These are phyloP conservation scores for Phytophthora chlamydospora DNA, from an alignment of 352 stramenopile genomes.

Conservation along the genomic window DNA sequence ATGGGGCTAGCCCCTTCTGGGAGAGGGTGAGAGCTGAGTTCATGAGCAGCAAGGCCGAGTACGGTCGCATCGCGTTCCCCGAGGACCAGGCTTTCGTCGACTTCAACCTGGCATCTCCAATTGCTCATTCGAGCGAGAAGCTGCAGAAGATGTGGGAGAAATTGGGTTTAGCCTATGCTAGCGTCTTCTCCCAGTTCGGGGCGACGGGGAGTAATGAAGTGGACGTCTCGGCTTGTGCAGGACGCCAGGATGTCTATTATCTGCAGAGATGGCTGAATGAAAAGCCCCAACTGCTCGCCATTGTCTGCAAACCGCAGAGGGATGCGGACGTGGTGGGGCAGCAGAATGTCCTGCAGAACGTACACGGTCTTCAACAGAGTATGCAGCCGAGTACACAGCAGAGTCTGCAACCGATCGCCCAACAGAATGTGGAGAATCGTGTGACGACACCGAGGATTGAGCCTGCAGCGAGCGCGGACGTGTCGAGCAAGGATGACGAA, in stretches of 20 bases:
- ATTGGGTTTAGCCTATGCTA: slow-evolving; percentile 10
- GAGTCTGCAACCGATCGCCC: neutral
- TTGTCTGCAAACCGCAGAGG: neutral
- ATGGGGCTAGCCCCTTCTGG: slow-evolving; percentile 13
- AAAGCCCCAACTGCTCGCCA: slow-evolving; percentile 6
- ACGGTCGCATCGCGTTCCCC: slow-evolving; percentile 4
- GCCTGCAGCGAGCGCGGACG: neutral
- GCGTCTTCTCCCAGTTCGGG: slow-evolving; percentile 2
- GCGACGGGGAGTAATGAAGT: neutral
- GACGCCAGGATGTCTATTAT: slow-evolving; percentile 20
- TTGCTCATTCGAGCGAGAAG: slow-evolving; percentile 22
- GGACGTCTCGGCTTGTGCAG: slow-evolving; percentile 10
- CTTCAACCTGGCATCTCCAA: slow-evolving; percentile 14
- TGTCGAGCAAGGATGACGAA: slow-evolving; percentile 5
- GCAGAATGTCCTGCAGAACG: neutral
- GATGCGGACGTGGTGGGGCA: neutral
- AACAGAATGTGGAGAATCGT: neutral
- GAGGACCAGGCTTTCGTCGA: slow-evolving; percentile 9
- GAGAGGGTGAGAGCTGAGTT: slow-evolving; percentile 14
- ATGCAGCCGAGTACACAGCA: neutral
- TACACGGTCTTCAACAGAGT: slow-evolving; percentile 9
- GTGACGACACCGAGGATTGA: neutral
- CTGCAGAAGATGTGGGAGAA: slow-evolving; percentile 24
- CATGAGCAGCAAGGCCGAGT: slow-evolving; percentile 11
- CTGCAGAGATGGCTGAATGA: slow-evolving; percentile 10